Evolutionary conservation across 2,329 filamentous ascomycete species (phyloP).

Genomic region (Metarhizium sp.): DNA sequence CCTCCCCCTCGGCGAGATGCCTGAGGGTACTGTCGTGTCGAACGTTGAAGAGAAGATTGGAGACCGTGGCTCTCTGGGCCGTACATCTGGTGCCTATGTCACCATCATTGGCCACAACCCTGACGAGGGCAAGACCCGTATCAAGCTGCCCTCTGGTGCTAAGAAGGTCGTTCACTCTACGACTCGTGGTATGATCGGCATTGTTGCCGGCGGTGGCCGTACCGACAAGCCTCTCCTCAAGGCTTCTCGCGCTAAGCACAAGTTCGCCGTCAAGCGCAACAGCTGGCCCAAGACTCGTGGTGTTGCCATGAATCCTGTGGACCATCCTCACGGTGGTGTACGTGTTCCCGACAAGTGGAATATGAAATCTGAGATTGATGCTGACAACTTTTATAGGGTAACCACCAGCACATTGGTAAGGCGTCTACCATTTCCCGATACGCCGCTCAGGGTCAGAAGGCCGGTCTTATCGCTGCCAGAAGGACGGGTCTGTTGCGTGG

Average conservation of each 20-base stretch:
- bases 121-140: conserved; percentile 97
- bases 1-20: conserved; percentile 86
- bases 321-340: conserved; percentile 94
- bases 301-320: conserved; percentile 99
- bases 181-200: conserved; percentile 97
- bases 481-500: conserved; percentile 99
- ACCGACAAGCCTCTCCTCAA: conserved; percentile 99
- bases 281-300: conserved; percentile 99
- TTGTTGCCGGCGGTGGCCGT: conserved; percentile 97
- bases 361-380: conserved; percentile 7
- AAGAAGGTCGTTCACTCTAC: conserved; percentile 97
- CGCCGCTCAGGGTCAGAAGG: conserved; percentile 98
- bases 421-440: conserved; percentile 98
- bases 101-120: conserved; percentile 97
- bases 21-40: conserved; percentile 97
- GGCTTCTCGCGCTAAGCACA: conserved; percentile 99
- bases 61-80: conserved; percentile 91
- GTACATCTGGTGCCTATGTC: conserved; percentile 99
- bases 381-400: conserved; percentile 60
- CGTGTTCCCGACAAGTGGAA: conserved; percentile 22
- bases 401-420: conserved; percentile 99
- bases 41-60: conserved; percentile 99
- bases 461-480: conserved; percentile 98
- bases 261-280: conserved; percentile 99
- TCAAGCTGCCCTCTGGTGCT: conserved; percentile 97